Conservation (phyloP, 2,329 filamentous ascomycete genomes). For the Fusarium lateritium region DNA sequence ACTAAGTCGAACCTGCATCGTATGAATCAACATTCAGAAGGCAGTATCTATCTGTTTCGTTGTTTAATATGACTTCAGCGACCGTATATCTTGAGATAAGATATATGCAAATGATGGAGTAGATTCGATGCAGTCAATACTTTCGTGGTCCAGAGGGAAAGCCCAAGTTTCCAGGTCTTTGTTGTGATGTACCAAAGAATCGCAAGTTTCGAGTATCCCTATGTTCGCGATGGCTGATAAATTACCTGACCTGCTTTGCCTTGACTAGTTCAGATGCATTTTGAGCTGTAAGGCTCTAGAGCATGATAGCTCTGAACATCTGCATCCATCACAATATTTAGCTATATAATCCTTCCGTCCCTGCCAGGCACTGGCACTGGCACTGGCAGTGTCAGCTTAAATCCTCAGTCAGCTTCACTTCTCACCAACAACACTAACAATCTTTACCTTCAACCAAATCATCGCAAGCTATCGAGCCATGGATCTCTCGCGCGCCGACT, state of each 20-base stretch:
- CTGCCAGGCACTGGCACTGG: not conserved
- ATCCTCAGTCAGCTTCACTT: not conserved
- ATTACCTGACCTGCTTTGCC: too few relatives aligned
- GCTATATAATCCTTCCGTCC: not conserved
- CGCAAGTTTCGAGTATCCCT: not conserved
- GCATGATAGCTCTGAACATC: not conserved
- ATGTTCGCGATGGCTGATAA: not conserved
- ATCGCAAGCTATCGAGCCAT: slow-evolving; percentile 19
- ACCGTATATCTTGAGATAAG: too few relatives aligned
- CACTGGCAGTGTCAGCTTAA: slow-evolving; percentile 14
- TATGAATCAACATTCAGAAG: not conserved
- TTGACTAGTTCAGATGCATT: not conserved
- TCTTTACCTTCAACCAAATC: not conserved
- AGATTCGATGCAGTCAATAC: not conserved
- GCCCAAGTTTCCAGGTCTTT: not conserved
- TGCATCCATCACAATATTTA: not conserved
- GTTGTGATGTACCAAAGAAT: not conserved
- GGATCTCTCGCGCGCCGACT: slow-evolving; percentile 44
- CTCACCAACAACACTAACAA: not conserved
- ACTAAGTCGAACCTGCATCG: not conserved
- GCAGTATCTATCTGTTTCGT: not conserved
- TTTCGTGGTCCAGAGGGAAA: not conserved
- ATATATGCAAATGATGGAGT: too few relatives aligned
- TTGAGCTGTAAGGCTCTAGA: too few relatives aligned
- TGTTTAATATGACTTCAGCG: too few relatives aligned